A percentile compares a stretch with the other conserved stretches of the same genome.
Evolutionary conservation across 805 yeast species (phyloP).

Genomic region (Ogataea siamensis): DNA sequence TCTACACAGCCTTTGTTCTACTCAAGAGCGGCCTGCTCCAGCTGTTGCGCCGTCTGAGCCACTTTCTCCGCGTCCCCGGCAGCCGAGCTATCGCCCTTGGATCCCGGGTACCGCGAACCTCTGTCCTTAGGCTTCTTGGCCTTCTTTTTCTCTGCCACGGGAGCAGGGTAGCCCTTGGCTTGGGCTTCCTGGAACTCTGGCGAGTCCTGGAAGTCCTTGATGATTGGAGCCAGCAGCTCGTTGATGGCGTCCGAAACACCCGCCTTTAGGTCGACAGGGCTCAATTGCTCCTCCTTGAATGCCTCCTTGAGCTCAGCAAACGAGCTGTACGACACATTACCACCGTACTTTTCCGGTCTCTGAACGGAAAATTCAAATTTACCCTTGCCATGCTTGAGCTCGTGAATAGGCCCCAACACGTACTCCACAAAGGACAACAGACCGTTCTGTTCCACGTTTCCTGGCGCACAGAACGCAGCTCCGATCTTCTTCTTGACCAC

Average conservation of each 20-base stretch:
- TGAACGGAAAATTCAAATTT: constrained; percentile 67
- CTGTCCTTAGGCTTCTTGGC: constrained; percentile 80
- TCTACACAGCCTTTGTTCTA: constrained; percentile 11
- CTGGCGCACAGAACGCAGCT: constrained; percentile 95
- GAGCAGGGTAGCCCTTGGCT: constrained; percentile 82
- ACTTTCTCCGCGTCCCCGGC: constrained; percentile 38
- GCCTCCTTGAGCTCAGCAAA: constrained; percentile 70
- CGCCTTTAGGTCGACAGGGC: constrained; percentile 90
- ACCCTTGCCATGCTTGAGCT: constrained; percentile 59
- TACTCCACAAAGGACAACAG: constrained; percentile 79
- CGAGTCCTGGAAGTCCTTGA: constrained; percentile 58
- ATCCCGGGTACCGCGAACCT: constrained; percentile 89
- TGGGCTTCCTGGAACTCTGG: constrained; percentile 75
- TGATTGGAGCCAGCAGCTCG: constrained; percentile 77
- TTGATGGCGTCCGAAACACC: constrained; percentile 90
- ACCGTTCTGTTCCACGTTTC: constrained; percentile 88
- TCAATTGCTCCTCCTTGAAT: constrained; percentile 67
- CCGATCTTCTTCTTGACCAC: constrained; percentile 84
- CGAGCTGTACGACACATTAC: constrained; percentile 71
- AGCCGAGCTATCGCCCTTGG: constrained; percentile 28
- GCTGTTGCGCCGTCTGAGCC: constrained; percentile 31
- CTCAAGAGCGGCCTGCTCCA: constrained; percentile 3
- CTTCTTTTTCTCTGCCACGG: constrained; percentile 56
- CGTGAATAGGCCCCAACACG: constrained; percentile 84
- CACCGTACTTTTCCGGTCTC: constrained; percentile 97